These are phyloP conservation scores for Gomphus sp. DNA, from an alignment of 1,284 basidiomycete species.

Conservation along the genomic window DNA sequence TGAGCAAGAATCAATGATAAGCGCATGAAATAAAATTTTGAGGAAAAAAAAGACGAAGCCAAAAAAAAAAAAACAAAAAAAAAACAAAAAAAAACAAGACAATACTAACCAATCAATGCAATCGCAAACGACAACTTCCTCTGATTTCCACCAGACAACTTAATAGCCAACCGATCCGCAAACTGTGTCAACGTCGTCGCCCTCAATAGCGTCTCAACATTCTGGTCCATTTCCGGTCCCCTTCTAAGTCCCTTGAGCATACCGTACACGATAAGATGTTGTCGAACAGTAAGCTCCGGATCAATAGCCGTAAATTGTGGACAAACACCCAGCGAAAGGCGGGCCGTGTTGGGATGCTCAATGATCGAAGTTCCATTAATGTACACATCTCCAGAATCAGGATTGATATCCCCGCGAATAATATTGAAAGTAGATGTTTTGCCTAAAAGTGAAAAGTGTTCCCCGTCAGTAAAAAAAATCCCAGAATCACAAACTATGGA, in stretches of 20 bases:
- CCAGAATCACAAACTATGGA: neutral
- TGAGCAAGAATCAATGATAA: constrained; percentile 15
- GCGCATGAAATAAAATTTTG: neutral
- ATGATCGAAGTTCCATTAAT: constrained; percentile 59
- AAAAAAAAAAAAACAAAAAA: neutral
- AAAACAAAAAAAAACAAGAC: too few relatives aligned
- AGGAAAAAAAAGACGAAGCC: neutral
- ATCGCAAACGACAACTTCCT: constrained; percentile 73
- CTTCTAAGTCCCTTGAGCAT: constrained; percentile 55
- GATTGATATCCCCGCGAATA: constrained; percentile 58
- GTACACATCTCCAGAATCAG: constrained; percentile 54
- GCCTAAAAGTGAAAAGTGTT: constrained; percentile 14
- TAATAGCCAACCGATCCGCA: constrained; percentile 61
- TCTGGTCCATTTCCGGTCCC: constrained; percentile 38
- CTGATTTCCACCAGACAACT: constrained; percentile 73
- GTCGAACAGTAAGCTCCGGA: constrained; percentile 62
- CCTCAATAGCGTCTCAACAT: constrained; percentile 49
- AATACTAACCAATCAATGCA: constrained; percentile 55
- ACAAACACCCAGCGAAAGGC: constrained; percentile 65
- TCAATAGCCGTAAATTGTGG: constrained; percentile 82
- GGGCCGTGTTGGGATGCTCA: constrained; percentile 47
- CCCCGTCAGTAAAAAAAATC: too few relatives aligned
- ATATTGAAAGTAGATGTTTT: constrained; percentile 76
- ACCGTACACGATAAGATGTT: constrained; percentile 64
- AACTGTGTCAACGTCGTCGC: constrained; percentile 54